Evolutionary conservation across 2,329 filamentous ascomycete genomes (phyloP).

Genomic region (Dactylellina leptospora): DNA sequence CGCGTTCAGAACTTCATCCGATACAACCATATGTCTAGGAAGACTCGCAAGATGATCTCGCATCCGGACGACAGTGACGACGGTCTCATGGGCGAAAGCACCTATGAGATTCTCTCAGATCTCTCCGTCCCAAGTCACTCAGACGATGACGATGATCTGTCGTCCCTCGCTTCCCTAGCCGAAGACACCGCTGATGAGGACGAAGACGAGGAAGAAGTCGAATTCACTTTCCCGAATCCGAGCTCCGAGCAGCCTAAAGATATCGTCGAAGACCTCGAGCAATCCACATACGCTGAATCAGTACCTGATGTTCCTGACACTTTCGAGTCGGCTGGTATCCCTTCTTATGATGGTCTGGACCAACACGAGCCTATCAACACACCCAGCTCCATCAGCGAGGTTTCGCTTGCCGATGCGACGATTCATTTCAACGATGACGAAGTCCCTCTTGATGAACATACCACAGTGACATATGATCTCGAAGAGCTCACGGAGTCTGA

Average conservation of each 20-base stretch:
- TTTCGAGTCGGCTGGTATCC: constrained; percentile 43
- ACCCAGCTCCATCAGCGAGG: constrained; percentile 25
- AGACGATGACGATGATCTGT: constrained; percentile 61
- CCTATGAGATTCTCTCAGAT: constrained; percentile 57
- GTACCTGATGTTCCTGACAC: constrained; percentile 48
- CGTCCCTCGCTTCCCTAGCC: constrained; percentile 59
- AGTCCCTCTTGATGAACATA: constrained; percentile 9
- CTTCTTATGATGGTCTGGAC: constrained; percentile 40
- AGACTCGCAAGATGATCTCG: constrained; percentile 55
- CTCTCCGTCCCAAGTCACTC: constrained; percentile 61
- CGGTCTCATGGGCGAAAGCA: constrained; percentile 55
- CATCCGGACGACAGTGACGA: constrained; percentile 57
- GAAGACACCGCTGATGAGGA: constrained; percentile 62
- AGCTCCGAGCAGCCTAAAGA: constrained; percentile 30
- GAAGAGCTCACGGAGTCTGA: constrained; percentile 31
- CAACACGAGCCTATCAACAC: constrained; percentile 34
- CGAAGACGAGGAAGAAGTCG: constrained; percentile 51
- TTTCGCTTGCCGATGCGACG: constrained; percentile 23
- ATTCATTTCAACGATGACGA: constrained; percentile 34
- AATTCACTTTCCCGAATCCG: constrained; percentile 41
- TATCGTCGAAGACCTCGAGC: constrained; percentile 6
- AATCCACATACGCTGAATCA: constrained; percentile 35
- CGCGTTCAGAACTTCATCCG: constrained; percentile 23
- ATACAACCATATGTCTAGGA: constrained; percentile 33
- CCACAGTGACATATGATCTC: constrained; percentile 14